A percentile compares a stretch with the other conserved stretches of the same genome.
Conservation (phyloP, 306 rosid species). For the Quercus mongolica region DNA sequence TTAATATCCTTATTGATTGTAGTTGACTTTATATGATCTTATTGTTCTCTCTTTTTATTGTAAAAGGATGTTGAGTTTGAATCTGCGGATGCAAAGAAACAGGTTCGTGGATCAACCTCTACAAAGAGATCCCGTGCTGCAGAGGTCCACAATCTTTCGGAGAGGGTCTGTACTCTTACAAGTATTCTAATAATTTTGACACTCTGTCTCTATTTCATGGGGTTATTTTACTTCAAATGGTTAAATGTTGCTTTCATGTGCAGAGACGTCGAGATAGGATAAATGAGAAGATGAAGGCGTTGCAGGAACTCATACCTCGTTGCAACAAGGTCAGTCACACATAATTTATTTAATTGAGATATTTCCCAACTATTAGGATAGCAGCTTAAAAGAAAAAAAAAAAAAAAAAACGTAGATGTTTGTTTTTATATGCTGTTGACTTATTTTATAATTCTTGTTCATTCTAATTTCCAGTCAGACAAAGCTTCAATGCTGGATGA, state of each 20-base stretch:
- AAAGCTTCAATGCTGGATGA: constrained; percentile 95
- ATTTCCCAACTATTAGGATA: neutral
- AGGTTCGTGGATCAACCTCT: constrained; percentile 47
- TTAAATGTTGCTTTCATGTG: constrained; percentile 16
- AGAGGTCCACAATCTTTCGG: constrained; percentile 88
- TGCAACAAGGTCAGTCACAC: constrained; percentile 64
- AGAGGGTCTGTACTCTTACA: constrained; percentile 54
- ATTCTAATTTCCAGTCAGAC: constrained; percentile 53
- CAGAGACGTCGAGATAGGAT: constrained; percentile 93
- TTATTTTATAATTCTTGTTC: neutral
- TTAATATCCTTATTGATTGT: neutral
- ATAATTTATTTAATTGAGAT: neutral
- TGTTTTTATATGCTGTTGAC: neutral
- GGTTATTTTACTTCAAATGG: constrained; percentile 1
- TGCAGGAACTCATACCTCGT: constrained; percentile 84
- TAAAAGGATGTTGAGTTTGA: constrained; percentile 59
- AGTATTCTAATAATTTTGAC: neutral
- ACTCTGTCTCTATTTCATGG: constrained; percentile 2
- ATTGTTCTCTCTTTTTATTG: constrained; percentile 14
- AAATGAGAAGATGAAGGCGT: constrained; percentile 80
- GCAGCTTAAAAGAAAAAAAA: neutral
- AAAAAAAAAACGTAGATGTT: neutral
- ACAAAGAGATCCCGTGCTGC: constrained; percentile 76
- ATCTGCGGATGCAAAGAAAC: constrained; percentile 45
- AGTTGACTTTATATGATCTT: constrained; percentile 1